Evolutionary conservation across 768 basidiomycete species (phyloP).

Genomic region (Suillus bovinus): DNA sequence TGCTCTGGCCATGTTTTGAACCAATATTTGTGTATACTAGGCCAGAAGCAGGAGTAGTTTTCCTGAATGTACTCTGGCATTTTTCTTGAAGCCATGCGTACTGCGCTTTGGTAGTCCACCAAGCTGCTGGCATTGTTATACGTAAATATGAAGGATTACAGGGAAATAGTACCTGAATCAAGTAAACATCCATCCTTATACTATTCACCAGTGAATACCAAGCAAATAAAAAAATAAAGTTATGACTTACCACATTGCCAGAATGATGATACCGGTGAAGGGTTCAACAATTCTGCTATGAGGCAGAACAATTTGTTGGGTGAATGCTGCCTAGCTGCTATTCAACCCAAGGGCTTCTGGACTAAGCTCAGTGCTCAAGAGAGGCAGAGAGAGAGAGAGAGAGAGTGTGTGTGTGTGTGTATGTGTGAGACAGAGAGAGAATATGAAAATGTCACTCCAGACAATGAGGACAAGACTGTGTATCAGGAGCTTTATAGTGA

Average conservation of each 20-base stretch:
- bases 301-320: no score
- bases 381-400: no score
- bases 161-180: neutral
- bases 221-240: neutral
- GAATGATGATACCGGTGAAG: no score
- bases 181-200: neutral
- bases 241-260: neutral
- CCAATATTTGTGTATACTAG: neutral
- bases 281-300: no score
- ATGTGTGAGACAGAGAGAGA: no score
- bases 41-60: neutral
- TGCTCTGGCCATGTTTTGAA: constrained; percentile 7
- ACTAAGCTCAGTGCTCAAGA: no score
- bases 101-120: neutral
- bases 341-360: no score
- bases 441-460: no score
- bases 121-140: neutral
- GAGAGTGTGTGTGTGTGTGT: no score
- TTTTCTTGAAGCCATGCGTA: neutral
- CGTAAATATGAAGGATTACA: neutral
- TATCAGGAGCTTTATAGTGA: no score
- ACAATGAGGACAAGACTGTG: no score
- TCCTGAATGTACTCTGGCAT: neutral
- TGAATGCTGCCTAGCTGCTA: no score
- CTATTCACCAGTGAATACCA: neutral